Evolutionary conservation across 208 protist species (phyloP).

Genomic region (Angomonas deanei): DNA sequence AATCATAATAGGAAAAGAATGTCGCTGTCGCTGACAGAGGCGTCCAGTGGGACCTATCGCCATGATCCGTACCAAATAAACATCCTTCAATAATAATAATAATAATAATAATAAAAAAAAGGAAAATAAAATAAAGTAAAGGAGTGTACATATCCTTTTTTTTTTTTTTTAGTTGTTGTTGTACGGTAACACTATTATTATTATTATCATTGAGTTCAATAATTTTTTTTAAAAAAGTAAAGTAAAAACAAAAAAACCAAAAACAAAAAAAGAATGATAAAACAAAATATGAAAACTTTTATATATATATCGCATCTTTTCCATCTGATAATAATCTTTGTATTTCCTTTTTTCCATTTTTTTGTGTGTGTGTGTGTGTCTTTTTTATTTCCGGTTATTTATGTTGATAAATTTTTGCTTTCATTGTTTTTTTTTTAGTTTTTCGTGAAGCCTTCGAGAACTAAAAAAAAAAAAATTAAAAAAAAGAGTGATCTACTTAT

Average conservation of each 20-base stretch:
- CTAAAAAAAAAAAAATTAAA: background rate
- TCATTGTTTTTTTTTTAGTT: background rate
- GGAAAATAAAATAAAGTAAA: slow-evolving; percentile 2
- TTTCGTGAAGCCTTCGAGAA: background rate
- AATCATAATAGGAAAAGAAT: background rate
- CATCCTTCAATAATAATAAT: background rate
- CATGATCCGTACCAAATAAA: background rate
- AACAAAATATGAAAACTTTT: slow-evolving; percentile 12
- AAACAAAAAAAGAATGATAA: slow-evolving; percentile 13
- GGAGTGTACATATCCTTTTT: background rate
- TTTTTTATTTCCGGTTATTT: slow-evolving; percentile 6
- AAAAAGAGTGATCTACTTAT: background rate
- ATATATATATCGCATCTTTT: background rate
- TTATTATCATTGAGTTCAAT: slow-evolving; percentile 1
- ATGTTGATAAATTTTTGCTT: slow-evolving; percentile 1
- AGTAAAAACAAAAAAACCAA: slow-evolving; percentile 9
- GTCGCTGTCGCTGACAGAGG: background rate
- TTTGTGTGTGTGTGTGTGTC: background rate
- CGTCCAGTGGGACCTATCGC: background rate
- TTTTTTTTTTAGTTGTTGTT: slow-evolving; percentile 10
- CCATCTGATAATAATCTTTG: background rate
- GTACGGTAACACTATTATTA: slow-evolving; percentile 1
- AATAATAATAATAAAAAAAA: too few relatives aligned
- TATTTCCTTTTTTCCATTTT: background rate
- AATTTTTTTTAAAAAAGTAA: slow-evolving; percentile 4